Conservation (phyloP, 2,329 filamentous ascomycete species). For the Fusarium euwallaceae region DNA sequence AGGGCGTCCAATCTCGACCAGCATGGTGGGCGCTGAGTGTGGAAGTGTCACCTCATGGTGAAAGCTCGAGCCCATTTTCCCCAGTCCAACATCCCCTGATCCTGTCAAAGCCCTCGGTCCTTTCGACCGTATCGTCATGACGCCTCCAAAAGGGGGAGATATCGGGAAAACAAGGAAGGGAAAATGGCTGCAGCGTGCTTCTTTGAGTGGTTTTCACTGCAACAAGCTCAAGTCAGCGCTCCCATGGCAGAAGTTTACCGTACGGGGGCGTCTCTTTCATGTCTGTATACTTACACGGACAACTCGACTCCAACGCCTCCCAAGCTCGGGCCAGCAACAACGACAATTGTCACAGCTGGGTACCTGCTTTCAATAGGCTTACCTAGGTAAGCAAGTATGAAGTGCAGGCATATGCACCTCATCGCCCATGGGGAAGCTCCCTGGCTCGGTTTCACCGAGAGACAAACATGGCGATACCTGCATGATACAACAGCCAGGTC, state of each 20-base stretch:
- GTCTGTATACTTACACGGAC: conserved; percentile 13
- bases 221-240: too few relatives aligned
- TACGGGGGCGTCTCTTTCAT: not conserved
- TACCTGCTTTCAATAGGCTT: not conserved
- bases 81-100: conserved; percentile 29
- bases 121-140: conserved; percentile 25
- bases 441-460: conserved; percentile 12
- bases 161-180: conserved; percentile 1
- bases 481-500: conserved; percentile 5
- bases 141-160: conserved; percentile 11
- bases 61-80: conserved; percentile 28
- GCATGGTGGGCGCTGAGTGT: conserved; percentile 10
- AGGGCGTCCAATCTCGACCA: conserved; percentile 16
- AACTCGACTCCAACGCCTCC: not conserved
- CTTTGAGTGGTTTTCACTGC: not conserved
- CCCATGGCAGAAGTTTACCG: not conserved
- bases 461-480: not conserved
- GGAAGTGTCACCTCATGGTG: conserved; percentile 33
- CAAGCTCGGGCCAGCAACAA: not conserved
- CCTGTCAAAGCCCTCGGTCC: conserved; percentile 15
- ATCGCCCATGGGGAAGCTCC: conserved; percentile 12
- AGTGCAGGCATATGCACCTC: conserved; percentile 9
- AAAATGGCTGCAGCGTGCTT: not conserved
- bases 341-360: not conserved
- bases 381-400: conserved; percentile 4